These are phyloP conservation scores for Tulasnella sp. DNA, from an alignment of 768 basidiomycete species.

Conservation along the genomic window DNA sequence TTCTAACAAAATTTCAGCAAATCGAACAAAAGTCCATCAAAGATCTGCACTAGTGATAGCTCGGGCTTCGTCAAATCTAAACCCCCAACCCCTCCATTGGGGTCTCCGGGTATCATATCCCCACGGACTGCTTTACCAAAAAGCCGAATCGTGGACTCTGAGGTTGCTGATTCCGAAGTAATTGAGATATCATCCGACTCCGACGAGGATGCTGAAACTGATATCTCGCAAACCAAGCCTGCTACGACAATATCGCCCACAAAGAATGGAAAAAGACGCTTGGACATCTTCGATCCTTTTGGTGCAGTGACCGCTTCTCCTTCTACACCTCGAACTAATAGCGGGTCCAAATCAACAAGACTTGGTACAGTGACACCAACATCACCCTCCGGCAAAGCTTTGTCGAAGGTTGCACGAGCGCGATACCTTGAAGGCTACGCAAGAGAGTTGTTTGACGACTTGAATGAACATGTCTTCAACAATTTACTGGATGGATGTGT, in stretches of 20 bases:
- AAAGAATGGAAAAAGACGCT: constrained; percentile 1
- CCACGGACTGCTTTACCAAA: not conserved
- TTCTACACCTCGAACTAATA: not conserved
- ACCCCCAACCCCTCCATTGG: not conserved
- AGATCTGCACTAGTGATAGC: not conserved
- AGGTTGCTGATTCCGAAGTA: not conserved
- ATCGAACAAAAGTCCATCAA: not conserved
- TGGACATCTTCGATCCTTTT: not conserved
- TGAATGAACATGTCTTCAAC: constrained; percentile 9
- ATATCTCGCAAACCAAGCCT: not conserved
- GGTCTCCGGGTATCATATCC: not conserved
- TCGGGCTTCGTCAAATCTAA: not conserved
- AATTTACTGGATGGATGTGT: constrained; percentile 13
- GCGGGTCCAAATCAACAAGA: constrained; percentile 4
- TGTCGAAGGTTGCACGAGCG: constrained; percentile 7
- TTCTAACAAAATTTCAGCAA: not conserved
- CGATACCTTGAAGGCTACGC: constrained; percentile 11
- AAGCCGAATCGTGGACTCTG: not conserved
- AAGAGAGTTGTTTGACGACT: constrained; percentile 12
- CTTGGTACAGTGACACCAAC: constrained; percentile 7
- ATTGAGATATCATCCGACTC: constrained; percentile 6
- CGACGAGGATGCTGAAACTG: not conserved
- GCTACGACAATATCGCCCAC: not conserved
- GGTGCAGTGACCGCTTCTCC: not conserved
- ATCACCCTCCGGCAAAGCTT: constrained; percentile 8